phyloP scores from a whole-genome alignment of 805 yeast species.

The Priceomyces melissophilus region DNA sequence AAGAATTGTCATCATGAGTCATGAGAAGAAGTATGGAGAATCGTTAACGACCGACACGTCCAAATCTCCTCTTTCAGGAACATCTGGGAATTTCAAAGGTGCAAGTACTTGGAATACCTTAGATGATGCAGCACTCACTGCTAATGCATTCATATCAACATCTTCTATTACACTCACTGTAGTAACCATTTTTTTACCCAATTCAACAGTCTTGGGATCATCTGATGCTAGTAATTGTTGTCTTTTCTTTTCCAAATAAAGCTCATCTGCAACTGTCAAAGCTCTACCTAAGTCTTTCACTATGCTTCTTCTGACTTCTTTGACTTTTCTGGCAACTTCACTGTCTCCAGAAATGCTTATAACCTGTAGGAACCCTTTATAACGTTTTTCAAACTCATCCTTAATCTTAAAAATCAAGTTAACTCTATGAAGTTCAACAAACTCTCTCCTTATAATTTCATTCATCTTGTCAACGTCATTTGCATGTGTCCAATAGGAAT shows the following conservation, averaged over 20 bases:
- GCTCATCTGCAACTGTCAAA: slow-evolving; percentile 68
- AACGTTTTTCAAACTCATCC: slow-evolving; percentile 78
- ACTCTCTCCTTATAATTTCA: slow-evolving; percentile 65
- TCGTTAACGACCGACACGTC: slow-evolving; percentile 70
- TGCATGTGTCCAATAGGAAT: slow-evolving; percentile 98
- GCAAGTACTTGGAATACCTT: slow-evolving; percentile 48
- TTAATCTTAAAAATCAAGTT: slow-evolving; percentile 69
- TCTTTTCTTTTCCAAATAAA: slow-evolving; percentile 66
- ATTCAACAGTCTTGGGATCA: slow-evolving; percentile 44
- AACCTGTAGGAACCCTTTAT: slow-evolving; percentile 64
- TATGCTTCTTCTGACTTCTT: slow-evolving; percentile 46
- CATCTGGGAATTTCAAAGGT: slow-evolving; percentile 66
- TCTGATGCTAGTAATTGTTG: slow-evolving; percentile 50
- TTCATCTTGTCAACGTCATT: slow-evolving; percentile 74
- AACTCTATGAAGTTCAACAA: slow-evolving; percentile 71
- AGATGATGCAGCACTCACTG: slow-evolving; percentile 18
- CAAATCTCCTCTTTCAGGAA: slow-evolving; percentile 80
- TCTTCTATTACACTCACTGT: slow-evolving; percentile 58
- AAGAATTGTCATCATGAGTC: slow-evolving; percentile 7
- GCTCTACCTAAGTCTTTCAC: slow-evolving; percentile 50
- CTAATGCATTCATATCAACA: slow-evolving; percentile 22
- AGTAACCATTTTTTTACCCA: slow-evolving; percentile 60
- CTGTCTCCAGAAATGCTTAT: slow-evolving; percentile 51
- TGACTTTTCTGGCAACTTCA: slow-evolving; percentile 49
- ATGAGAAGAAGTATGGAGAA: slow-evolving; percentile 76